phyloP scores from a whole-genome alignment of 2,329 filamentous ascomycete genomes.

The Phialophora macrospora region DNA sequence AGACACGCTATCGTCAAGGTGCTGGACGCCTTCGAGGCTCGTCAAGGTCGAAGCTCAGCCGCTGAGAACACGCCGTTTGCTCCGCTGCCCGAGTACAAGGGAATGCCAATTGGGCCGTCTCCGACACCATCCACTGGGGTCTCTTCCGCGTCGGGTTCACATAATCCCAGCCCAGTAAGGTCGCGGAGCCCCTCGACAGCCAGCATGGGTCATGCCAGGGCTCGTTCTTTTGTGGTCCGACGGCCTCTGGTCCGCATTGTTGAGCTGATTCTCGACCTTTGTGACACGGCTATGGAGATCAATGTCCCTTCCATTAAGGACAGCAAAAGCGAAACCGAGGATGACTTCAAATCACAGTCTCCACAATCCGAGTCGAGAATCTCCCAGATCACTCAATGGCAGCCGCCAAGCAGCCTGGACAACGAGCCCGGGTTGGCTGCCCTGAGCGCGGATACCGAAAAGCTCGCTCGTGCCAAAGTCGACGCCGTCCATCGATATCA shows the following conservation, averaged over 20 bases:
- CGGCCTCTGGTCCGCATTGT: constrained; percentile 91
- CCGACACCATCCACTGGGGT: constrained; percentile 70
- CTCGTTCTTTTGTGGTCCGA: constrained; percentile 88
- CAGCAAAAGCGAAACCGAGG: constrained; percentile 63
- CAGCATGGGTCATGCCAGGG: constrained; percentile 81
- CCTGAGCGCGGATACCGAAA: constrained; percentile 88
- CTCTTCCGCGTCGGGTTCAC: constrained; percentile 69
- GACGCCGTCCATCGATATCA: constrained; percentile 91
- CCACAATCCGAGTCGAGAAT: constrained; percentile 95
- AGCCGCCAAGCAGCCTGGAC: constrained; percentile 87
- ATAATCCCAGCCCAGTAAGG: constrained; percentile 63
- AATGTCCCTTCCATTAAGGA: constrained; percentile 94
- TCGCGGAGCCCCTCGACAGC: constrained; percentile 65
- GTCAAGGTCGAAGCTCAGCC: constrained; percentile 66
- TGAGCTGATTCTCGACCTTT: constrained; percentile 90
- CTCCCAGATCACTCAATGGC: constrained; percentile 93
- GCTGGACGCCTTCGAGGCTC: constrained; percentile 84
- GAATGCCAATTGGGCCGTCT: constrained; percentile 71
- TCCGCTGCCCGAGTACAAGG: constrained; percentile 77
- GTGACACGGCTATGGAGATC: constrained; percentile 93
- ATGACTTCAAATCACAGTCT: constrained; percentile 88
- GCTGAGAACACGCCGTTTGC: constrained; percentile 52
- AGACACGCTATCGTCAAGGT: constrained; percentile 94
- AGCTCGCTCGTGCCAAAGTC: constrained; percentile 82
- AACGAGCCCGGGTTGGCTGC: constrained; percentile 88